Percentiles rank a stretch among this genome's conserved stretches.
Evolutionary conservation across 306 rosid genomes (phyloP).

Genomic region (Myrica gale): DNA sequence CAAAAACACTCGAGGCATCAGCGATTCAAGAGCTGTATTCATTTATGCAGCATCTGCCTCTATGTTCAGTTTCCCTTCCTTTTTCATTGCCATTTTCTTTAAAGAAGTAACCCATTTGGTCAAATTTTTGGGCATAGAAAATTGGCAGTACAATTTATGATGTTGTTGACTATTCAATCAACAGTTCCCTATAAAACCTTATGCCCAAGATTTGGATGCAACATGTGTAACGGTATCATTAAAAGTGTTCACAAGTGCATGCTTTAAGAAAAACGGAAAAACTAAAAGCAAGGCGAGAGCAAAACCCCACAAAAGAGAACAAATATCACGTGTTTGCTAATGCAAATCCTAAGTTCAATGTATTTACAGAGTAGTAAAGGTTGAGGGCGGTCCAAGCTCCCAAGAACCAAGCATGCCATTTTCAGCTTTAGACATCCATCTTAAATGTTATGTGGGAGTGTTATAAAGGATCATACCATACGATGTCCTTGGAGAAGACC

Average conservation of each 20-base stretch:
- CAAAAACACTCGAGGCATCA: too few relatives aligned
- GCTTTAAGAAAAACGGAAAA: neutral
- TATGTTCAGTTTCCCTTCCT: too few relatives aligned
- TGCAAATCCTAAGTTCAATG: neutral
- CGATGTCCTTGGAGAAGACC: neutral
- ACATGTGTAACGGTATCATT: neutral
- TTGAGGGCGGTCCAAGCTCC: neutral
- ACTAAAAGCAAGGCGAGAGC: neutral
- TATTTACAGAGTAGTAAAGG: neutral
- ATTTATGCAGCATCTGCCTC: too few relatives aligned
- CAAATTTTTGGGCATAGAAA: too few relatives aligned
- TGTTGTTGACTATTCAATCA: too few relatives aligned
- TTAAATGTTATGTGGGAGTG: neutral
- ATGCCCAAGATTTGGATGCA: too few relatives aligned
- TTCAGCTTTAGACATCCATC: neutral
- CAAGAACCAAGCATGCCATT: neutral
- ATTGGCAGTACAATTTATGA: too few relatives aligned
- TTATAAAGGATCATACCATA: neutral
- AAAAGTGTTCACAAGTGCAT: neutral
- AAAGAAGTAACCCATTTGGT: too few relatives aligned
- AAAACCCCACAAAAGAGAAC: neutral
- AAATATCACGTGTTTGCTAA: neutral
- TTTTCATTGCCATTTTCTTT: too few relatives aligned
- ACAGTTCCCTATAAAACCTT: too few relatives aligned
- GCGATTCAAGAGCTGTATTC: too few relatives aligned